A percentile compares a stretch with the other conserved stretches of the same genome.
phyloP scores from a whole-genome alignment of 2,329 filamentous ascomycete species.

The Albophoma yamanashiensis region DNA sequence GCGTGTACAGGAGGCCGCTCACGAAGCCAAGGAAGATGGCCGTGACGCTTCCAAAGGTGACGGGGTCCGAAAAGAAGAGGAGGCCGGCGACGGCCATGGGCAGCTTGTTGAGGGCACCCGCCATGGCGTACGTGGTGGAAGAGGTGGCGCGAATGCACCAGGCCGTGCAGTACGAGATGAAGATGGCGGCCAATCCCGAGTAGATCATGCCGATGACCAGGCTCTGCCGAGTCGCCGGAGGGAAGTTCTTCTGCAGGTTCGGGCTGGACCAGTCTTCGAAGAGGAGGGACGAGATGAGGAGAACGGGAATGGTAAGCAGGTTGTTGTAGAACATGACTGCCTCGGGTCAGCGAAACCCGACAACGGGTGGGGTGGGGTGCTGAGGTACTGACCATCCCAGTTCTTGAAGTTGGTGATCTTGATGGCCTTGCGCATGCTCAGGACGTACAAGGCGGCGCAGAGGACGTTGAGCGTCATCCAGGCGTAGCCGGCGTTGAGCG shows the following conservation, averaged over 20 bases:
- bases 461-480: constrained; percentile 98
- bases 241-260: constrained; percentile 85
- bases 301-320: constrained; percentile 86
- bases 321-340: constrained; percentile 99
- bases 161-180: constrained; percentile 98
- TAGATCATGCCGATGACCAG: constrained; percentile 86
- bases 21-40: constrained; percentile 88
- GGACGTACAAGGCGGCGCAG: constrained; percentile 80
- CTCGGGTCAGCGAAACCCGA: constrained; percentile 17
- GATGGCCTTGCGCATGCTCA: constrained; percentile 96
- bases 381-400: constrained; percentile 75
- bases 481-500: constrained; percentile 85
- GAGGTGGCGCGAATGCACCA: constrained; percentile 98
- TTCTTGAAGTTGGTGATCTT: constrained; percentile 99
- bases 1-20: constrained; percentile 80
- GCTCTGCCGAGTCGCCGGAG: constrained; percentile 63
- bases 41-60: constrained; percentile 83
- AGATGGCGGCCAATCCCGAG: constrained; percentile 85
- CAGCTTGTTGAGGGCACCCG: constrained; percentile 94
- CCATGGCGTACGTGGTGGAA: constrained; percentile 98
- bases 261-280: constrained; percentile 84
- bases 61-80: constrained; percentile 88
- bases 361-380: neutral
- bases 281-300: constrained; percentile 70
- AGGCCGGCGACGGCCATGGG: constrained; percentile 88